Percentiles rank a stretch among this genome's conserved stretches.
phyloP scores from a whole-genome alignment of 1,284 basidiomycete species.

The Puccinia novopanici region DNA sequence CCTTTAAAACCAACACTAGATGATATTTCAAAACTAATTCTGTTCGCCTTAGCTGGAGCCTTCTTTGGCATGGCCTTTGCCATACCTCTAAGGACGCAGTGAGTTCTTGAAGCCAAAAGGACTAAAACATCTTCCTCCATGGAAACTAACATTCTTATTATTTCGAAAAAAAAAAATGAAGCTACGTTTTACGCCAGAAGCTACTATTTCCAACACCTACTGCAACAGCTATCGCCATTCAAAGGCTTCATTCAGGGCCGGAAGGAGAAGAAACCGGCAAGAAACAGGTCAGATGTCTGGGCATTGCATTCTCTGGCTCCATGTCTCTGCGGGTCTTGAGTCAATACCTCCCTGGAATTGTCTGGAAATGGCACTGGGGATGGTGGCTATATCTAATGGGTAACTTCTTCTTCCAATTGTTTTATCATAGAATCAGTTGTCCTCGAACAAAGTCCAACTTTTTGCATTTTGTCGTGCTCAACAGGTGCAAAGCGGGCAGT shows the following conservation, averaged over 20 bases:
- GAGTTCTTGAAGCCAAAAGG: neutral
- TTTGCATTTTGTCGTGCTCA: neutral
- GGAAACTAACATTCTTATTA: neutral
- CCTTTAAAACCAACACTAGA: slow-evolving; percentile 53
- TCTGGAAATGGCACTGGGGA: slow-evolving; percentile 71
- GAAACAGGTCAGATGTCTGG: slow-evolving; percentile 66
- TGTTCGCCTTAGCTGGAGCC: slow-evolving; percentile 65
- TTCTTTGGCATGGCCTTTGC: slow-evolving; percentile 71
- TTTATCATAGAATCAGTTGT: neutral
- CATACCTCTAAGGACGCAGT: slow-evolving; percentile 67
- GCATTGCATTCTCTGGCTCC: slow-evolving; percentile 63
- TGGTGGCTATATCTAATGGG: slow-evolving; percentile 69
- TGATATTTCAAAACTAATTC: slow-evolving; percentile 66
- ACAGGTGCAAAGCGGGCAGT: slow-evolving; percentile 44
- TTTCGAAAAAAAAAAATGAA: neutral
- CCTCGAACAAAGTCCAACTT: neutral
- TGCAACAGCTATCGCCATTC: slow-evolving; percentile 71
- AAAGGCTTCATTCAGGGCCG: slow-evolving; percentile 67
- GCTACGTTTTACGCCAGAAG: slow-evolving; percentile 70
- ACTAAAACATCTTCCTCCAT: neutral
- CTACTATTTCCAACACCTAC: slow-evolving; percentile 71
- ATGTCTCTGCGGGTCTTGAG: slow-evolving; percentile 67
- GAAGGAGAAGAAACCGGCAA: slow-evolving; percentile 62
- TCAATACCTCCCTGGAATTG: slow-evolving; percentile 67
- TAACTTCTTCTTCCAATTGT: slow-evolving; percentile 61